phyloP scores from a whole-genome alignment of 768 basidiomycete genomes.

The Strobilomyces confusus region DNA sequence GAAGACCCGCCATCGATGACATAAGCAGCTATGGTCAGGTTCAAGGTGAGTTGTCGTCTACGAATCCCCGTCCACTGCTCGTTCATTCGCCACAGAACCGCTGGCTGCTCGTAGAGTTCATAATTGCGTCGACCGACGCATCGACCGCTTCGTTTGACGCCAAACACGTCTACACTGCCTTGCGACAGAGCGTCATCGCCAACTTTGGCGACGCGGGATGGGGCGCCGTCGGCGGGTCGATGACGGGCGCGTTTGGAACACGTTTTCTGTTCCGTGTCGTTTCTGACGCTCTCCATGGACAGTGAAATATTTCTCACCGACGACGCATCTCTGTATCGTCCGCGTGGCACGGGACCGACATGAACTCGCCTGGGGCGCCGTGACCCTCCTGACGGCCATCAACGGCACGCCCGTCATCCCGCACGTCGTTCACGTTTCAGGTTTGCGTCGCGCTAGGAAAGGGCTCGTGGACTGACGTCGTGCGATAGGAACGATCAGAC shows the following conservation, averaged over 20 bases:
- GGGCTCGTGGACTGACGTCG: background rate
- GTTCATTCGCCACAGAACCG: slow-evolving; percentile 61
- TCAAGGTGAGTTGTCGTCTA: slow-evolving; percentile 45
- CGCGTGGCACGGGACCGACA: slow-evolving; percentile 82
- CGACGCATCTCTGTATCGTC: slow-evolving; percentile 79
- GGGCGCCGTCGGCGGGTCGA: slow-evolving; percentile 71
- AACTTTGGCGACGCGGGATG: slow-evolving; percentile 87
- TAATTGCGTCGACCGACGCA: slow-evolving; percentile 37
- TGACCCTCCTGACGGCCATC: slow-evolving; percentile 65
- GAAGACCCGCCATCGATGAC: slow-evolving; percentile 1
- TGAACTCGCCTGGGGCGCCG: slow-evolving; percentile 72
- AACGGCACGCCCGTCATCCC: slow-evolving; percentile 62
- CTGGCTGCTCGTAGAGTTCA: slow-evolving; percentile 85
- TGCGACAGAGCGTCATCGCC: slow-evolving; percentile 62
- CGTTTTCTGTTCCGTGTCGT: background rate
- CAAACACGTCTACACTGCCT: slow-evolving; percentile 64
- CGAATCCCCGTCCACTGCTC: background rate
- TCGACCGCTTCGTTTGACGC: slow-evolving; percentile 40
- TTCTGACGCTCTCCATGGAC: background rate
- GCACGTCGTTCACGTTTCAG: slow-evolving; percentile 76
- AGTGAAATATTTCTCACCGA: slow-evolving; percentile 90
- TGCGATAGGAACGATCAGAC: slow-evolving; percentile 75
- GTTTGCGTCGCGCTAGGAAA: slow-evolving; percentile 38
- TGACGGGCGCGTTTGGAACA: slow-evolving; percentile 65
- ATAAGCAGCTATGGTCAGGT: slow-evolving; percentile 54